Percentiles rank a stretch among this genome's conserved stretches.
Evolutionary conservation across 345 rosid species (phyloP).

Genomic region (Corchorus capsularis): DNA sequence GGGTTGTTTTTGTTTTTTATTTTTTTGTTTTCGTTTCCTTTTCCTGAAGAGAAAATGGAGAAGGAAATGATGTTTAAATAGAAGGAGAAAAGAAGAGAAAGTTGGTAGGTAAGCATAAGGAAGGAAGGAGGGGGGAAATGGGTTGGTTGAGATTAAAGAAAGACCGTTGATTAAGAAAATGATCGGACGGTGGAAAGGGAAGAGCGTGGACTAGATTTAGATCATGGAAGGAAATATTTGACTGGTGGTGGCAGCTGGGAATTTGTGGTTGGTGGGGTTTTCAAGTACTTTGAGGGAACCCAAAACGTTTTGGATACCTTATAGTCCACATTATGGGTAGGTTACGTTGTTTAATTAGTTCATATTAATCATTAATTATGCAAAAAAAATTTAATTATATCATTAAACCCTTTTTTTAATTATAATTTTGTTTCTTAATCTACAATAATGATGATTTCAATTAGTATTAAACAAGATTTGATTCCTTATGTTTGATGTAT

Average conservation of each 20-base stretch:
- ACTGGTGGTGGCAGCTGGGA: constrained; percentile 22
- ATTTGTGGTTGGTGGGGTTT: too few species aligned
- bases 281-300: too few species aligned
- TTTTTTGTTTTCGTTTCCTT: constrained; percentile 21
- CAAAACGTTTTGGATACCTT: background rate
- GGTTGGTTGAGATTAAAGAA: constrained; percentile 27
- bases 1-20: background rate
- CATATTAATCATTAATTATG: too few species aligned
- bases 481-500: too few species aligned
- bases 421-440: too few species aligned
- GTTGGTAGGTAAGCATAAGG: constrained; percentile 23
- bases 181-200: constrained; percentile 15
- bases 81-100: background rate
- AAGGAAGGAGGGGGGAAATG: constrained; percentile 12
- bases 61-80: constrained; percentile 13
- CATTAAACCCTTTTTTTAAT: too few species aligned
- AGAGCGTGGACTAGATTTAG: constrained; percentile 14
- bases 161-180: constrained; percentile 4
- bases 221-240: constrained; percentile 13
- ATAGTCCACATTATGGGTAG: background rate
- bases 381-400: too few species aligned
- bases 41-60: constrained; percentile 24
- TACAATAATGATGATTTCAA: too few species aligned
- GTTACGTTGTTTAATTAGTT: too few species aligned
- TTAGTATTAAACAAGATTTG: too few species aligned